Percentiles rank a stretch among this genome's conserved stretches.
Evolutionary conservation across 2,329 filamentous ascomycete genomes (phyloP).

Genomic region (Exophiala lecanii-corni): DNA sequence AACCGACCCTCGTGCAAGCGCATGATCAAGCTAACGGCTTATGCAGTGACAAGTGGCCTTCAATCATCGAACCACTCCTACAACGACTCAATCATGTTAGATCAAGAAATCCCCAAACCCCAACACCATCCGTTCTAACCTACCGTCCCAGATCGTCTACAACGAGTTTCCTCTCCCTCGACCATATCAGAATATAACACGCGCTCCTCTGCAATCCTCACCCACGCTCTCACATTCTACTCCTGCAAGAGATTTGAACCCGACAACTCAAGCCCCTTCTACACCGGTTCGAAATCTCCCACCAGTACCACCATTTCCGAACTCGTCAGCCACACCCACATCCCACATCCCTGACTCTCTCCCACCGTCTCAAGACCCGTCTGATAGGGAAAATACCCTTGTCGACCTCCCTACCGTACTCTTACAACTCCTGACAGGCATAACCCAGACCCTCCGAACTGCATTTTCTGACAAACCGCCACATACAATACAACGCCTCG

Average conservation of each 20-base stretch:
- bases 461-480: slow-evolving; percentile 73
- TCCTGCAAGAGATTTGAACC: slow-evolving; percentile 30
- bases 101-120: background rate
- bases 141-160: slow-evolving; percentile 59
- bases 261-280: slow-evolving; percentile 34
- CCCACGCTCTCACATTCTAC: slow-evolving; percentile 18
- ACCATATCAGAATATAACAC: slow-evolving; percentile 44
- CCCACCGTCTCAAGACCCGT: slow-evolving; percentile 40
- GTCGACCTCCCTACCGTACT: slow-evolving; percentile 59
- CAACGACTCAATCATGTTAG: slow-evolving; percentile 62
- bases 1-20: background rate
- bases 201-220: slow-evolving; percentile 35
- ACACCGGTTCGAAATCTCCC: slow-evolving; percentile 32
- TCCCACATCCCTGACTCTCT: slow-evolving; percentile 41
- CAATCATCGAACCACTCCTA: slow-evolving; percentile 61
- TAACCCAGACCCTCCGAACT: slow-evolving; percentile 55
- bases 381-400: slow-evolving; percentile 27
- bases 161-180: slow-evolving; percentile 68
- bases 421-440: slow-evolving; percentile 56
- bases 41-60: slow-evolving; percentile 63
- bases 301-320: slow-evolving; percentile 34
- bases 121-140: slow-evolving; percentile 4
- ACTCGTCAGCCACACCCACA: slow-evolving; percentile 34
- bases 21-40: slow-evolving; percentile 30
- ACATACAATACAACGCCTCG: slow-evolving; percentile 86